phyloP scores from a whole-genome alignment of 371 early-diverging fungal genomes.

The Rhizopus delemar region DNA sequence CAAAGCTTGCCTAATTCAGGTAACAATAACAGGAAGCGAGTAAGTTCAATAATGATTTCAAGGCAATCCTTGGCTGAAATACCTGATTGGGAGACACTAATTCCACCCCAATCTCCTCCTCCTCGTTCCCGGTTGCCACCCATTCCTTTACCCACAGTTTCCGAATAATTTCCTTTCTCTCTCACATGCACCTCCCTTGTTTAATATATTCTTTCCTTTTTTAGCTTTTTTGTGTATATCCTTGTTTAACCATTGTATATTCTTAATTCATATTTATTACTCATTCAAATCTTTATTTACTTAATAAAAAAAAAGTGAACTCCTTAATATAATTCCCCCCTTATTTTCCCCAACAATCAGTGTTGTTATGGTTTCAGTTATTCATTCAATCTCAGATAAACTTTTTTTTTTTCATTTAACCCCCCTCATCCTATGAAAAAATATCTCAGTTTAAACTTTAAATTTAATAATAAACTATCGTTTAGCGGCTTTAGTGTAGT shows the following conservation, averaged over 20 bases:
- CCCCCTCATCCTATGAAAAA: too few species aligned
- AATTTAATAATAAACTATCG: too few species aligned
- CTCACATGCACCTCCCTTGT: not conserved
- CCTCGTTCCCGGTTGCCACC: slow-evolving; percentile 39
- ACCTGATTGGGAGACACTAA: slow-evolving; percentile 39
- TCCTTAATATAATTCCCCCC: too few species aligned
- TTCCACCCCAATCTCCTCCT: slow-evolving; percentile 45
- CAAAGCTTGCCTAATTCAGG: not conserved
- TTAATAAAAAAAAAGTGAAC: too few species aligned
- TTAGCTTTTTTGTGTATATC: not conserved
- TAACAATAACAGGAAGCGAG: too few species aligned
- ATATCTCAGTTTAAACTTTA: too few species aligned
- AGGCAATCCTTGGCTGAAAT: slow-evolving; percentile 26
- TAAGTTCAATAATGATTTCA: not conserved
- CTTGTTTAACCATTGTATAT: not conserved
- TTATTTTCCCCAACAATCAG: too few species aligned
- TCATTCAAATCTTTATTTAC: too few species aligned
- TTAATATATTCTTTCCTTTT: not conserved
- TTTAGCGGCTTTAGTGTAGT: too few species aligned
- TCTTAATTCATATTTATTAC: not conserved
- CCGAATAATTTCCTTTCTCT: slow-evolving; percentile 14
- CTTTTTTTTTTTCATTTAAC: too few species aligned
- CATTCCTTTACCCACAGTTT: slow-evolving; percentile 26
- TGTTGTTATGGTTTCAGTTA: too few species aligned
- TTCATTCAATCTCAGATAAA: too few species aligned